Conservation (phyloP, 257 asterid species). For the Ballota nigra region DNA sequence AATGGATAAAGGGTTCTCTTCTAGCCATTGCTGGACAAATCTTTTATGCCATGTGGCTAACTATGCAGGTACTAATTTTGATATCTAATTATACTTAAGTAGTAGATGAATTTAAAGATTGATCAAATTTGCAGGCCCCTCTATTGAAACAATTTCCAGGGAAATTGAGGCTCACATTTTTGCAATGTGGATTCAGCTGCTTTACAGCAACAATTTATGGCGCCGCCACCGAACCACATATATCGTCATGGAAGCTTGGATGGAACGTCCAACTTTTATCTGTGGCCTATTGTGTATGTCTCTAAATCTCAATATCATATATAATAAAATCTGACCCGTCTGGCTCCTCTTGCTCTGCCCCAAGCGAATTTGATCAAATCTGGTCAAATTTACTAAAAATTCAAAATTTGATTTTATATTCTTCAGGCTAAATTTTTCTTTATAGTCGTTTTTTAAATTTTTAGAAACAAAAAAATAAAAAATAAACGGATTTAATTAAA, state of each 20-base stretch:
- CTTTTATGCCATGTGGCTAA: constrained; percentile 55
- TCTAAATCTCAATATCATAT: too few species aligned
- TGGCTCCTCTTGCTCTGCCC: too few species aligned
- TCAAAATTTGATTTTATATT: too few species aligned
- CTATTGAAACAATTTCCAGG: constrained; percentile 49
- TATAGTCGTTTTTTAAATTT: too few species aligned
- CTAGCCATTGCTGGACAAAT: constrained; percentile 43
- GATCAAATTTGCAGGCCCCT: background rate
- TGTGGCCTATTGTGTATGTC: constrained; percentile 38
- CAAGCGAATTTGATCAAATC: too few species aligned
- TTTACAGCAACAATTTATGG: constrained; percentile 39
- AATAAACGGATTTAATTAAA: too few species aligned
- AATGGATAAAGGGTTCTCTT: constrained; percentile 65
- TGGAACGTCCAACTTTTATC: constrained; percentile 48
- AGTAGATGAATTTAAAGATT: background rate
- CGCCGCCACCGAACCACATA: constrained; percentile 32
- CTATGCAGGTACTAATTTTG: constrained; percentile 44
- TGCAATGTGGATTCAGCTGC: constrained; percentile 54
- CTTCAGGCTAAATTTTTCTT: too few species aligned
- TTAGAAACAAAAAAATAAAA: too few species aligned
- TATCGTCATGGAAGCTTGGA: constrained; percentile 51
- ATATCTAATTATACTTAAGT: background rate
- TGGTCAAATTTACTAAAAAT: too few species aligned
- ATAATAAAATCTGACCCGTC: too few species aligned
- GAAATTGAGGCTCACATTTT: constrained; percentile 42